Conservation (phyloP, 345 rosid genomes). For the Aethionema arabicum region DNA sequence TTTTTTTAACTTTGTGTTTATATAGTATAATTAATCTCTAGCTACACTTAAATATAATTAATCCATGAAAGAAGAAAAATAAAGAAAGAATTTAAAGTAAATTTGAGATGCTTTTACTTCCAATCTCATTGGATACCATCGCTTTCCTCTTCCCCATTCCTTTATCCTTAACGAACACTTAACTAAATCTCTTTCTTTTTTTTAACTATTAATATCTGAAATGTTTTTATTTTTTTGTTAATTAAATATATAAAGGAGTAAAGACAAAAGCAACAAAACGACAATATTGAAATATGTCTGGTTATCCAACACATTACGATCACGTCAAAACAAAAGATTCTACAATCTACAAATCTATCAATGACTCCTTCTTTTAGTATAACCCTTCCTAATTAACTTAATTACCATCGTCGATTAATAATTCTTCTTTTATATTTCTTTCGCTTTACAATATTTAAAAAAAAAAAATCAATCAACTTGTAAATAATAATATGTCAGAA, state of each 20-base stretch:
- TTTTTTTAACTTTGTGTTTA: background rate
- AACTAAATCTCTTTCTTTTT: background rate
- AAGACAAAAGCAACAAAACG: slow-evolving; percentile 24
- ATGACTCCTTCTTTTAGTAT: background rate
- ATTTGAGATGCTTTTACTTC: slow-evolving; percentile 22
- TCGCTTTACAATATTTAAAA: no score
- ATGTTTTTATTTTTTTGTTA: background rate
- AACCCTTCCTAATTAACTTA: no score
- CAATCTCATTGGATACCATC: slow-evolving; percentile 37
- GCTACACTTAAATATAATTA: background rate
- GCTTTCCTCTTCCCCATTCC: slow-evolving; percentile 25
- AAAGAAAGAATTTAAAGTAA: no score
- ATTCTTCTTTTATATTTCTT: no score
- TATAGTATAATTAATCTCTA: background rate
- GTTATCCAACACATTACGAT: slow-evolving; percentile 4
- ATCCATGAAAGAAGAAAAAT: background rate
- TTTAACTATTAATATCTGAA: background rate
- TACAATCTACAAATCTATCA: background rate
- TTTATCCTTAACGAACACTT: slow-evolving; percentile 18
- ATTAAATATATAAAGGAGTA: slow-evolving; percentile 12
- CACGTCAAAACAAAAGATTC: slow-evolving; percentile 15
- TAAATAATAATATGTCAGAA: no score
- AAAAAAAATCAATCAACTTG: no score
- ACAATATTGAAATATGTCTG: slow-evolving; percentile 11
- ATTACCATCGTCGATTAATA: no score